Percentiles rank a stretch among this genome's conserved stretches.
Evolutionary conservation across 2,329 filamentous ascomycete genomes (phyloP).

Genomic region (Colletotrichum sidae): DNA sequence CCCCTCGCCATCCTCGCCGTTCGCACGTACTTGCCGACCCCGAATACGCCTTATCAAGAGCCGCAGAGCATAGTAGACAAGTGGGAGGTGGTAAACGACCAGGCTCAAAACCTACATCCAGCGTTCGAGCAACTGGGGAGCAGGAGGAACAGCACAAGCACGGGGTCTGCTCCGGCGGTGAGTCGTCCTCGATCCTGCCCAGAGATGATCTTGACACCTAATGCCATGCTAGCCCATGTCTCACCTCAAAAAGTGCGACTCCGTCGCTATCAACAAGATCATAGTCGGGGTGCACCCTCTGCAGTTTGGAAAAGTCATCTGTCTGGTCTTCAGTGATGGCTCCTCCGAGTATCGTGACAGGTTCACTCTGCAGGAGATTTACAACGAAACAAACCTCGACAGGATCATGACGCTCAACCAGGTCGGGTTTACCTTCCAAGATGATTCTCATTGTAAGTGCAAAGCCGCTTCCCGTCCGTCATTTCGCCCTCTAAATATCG

Average conservation of each 20-base stretch:
- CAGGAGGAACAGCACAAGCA: constrained; percentile 65
- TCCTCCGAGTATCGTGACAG: constrained; percentile 84
- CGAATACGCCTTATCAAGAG: constrained; percentile 70
- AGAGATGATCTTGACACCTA: constrained; percentile 35
- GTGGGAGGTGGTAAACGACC: constrained; percentile 82
- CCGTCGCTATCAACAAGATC: constrained; percentile 76
- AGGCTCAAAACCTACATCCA: constrained; percentile 74
- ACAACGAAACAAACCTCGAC: constrained; percentile 71
- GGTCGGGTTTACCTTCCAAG: constrained; percentile 79
- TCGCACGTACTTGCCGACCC: constrained; percentile 70
- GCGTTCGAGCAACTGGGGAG: constrained; percentile 81
- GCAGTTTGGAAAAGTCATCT: constrained; percentile 78
- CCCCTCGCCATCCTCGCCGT: constrained; percentile 77
- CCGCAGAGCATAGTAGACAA: constrained; percentile 81
- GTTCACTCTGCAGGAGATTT: constrained; percentile 76
- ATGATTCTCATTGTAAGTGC: constrained; percentile 72
- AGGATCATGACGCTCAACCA: constrained; percentile 79
- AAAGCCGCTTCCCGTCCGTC: constrained; percentile 11
- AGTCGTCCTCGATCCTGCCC: background rate
- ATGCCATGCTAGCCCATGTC: constrained; percentile 42
- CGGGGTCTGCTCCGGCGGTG: constrained; percentile 32
- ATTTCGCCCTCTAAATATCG: background rate
- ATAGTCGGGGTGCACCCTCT: constrained; percentile 76
- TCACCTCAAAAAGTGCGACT: constrained; percentile 72
- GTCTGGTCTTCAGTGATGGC: constrained; percentile 83